Conservation (phyloP, 2,329 filamentous ascomycete genomes). For the Davidsoniella australis region DNA sequence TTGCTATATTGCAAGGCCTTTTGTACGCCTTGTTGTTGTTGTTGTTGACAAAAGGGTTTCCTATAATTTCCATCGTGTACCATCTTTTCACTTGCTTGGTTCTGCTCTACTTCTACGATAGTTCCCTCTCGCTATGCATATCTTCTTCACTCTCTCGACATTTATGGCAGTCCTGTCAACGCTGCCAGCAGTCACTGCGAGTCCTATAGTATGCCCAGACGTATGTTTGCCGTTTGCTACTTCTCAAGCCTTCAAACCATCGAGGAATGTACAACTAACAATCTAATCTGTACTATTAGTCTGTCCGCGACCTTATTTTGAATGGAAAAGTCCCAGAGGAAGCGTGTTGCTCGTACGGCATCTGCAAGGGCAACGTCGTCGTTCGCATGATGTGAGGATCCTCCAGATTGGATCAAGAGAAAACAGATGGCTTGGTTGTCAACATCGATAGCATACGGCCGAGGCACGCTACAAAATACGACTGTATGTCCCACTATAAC, state of each 20-base stretch:
- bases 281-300: not conserved
- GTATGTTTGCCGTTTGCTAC: constrained; percentile 2
- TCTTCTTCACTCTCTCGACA: not conserved
- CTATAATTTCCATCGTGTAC: no score
- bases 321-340: constrained; percentile 30
- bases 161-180: not conserved
- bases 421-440: not conserved
- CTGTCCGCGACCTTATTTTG: constrained; percentile 26
- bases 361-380: constrained; percentile 33
- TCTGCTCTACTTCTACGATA: no score
- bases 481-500: no score
- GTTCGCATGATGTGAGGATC: constrained; percentile 24
- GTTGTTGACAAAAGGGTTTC: no score
- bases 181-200: not conserved
- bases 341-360: constrained; percentile 36
- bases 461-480: no score
- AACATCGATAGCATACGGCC: not conserved
- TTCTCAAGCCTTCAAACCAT: not conserved
- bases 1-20: no score
- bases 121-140: not conserved
- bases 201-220: constrained; percentile 10
- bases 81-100: no score
- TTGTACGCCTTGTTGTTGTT: no score
- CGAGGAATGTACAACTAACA: not conserved
- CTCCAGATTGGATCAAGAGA: not conserved